Conservation (phyloP, 345 rosid species). For the Hypericum androsaemum region DNA sequence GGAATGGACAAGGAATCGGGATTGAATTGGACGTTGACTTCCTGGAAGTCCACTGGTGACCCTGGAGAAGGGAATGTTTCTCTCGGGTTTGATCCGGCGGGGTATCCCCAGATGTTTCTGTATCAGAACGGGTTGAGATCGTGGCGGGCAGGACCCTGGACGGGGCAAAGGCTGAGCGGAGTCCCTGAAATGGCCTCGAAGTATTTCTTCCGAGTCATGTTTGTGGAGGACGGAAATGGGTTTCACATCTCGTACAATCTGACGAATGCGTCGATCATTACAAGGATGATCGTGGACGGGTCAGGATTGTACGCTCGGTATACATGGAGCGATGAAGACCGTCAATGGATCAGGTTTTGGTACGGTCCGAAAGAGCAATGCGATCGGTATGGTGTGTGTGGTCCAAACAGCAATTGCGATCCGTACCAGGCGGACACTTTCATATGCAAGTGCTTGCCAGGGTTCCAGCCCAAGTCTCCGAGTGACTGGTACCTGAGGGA, state of each 20-base stretch:
- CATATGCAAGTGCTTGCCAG: conserved; percentile 47
- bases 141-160: conserved; percentile 26
- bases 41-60: conserved; percentile 16
- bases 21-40: conserved; percentile 6
- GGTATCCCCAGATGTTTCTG: conserved; percentile 33
- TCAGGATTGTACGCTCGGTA: neutral
- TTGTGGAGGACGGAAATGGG: conserved; percentile 8
- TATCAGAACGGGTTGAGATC: conserved; percentile 22
- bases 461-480: conserved; percentile 44
- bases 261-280: neutral
- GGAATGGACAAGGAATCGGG: conserved; percentile 15
- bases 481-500: conserved; percentile 45
- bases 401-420: conserved; percentile 39
- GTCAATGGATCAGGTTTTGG: conserved; percentile 38
- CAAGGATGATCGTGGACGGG: neutral
- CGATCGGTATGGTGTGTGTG: conserved; percentile 50
- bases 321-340: conserved; percentile 6
- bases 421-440: conserved; percentile 29
- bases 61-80: conserved; percentile 7
- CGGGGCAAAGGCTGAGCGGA: conserved; percentile 10
- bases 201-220: no score
- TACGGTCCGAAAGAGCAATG: conserved; percentile 51
- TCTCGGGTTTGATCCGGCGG: neutral
- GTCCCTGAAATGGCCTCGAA: neutral
- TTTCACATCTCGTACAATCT: neutral